Evolutionary conservation across 106 monocot species (phyloP).

Genomic region (Allium fistulosum): DNA sequence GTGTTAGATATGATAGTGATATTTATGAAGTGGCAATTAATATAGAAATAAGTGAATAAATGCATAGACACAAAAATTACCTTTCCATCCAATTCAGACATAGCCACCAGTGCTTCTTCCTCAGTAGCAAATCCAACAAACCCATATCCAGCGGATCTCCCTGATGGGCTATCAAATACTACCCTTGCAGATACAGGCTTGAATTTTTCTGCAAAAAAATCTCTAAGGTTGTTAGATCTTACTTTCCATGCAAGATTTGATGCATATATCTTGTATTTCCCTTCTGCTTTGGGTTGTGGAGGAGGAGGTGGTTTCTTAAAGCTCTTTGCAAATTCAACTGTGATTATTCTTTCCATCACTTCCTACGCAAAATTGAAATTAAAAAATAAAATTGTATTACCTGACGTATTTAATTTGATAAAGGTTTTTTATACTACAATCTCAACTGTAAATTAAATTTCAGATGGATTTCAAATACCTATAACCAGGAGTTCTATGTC

Average conservation of each 20-base stretch:
- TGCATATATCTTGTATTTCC: slow-evolving; percentile 60
- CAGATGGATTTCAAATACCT: too few relatives aligned
- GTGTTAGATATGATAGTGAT: too few relatives aligned
- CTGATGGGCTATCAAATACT: slow-evolving; percentile 60
- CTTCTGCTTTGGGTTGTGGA: slow-evolving; percentile 13
- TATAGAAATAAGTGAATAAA: background rate
- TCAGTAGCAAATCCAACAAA: slow-evolving; percentile 82
- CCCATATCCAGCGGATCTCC: slow-evolving; percentile 83
- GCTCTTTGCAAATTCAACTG: slow-evolving; percentile 78
- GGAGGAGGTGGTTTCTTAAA: slow-evolving; percentile 47
- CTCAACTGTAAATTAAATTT: too few relatives aligned
- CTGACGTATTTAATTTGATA: background rate
- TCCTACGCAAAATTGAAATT: slow-evolving; percentile 32
- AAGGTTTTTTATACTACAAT: too few relatives aligned
- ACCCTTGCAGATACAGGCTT: slow-evolving; percentile 70
- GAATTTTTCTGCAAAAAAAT: slow-evolving; percentile 56
- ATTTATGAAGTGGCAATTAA: too few relatives aligned
- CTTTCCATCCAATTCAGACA: slow-evolving; percentile 86
- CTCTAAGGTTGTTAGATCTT: slow-evolving; percentile 61
- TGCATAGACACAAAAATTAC: slow-evolving; percentile 18
- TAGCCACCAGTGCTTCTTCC: slow-evolving; percentile 77
- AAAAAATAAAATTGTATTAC: background rate
- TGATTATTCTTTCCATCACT: slow-evolving; percentile 67
- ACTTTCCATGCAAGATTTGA: slow-evolving; percentile 95
- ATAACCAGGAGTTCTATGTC: too few relatives aligned